These are phyloP conservation scores for Coprinopsis strossmayeri DNA, from an alignment of 768 basidiomycete genomes.

Conservation along the genomic window DNA sequence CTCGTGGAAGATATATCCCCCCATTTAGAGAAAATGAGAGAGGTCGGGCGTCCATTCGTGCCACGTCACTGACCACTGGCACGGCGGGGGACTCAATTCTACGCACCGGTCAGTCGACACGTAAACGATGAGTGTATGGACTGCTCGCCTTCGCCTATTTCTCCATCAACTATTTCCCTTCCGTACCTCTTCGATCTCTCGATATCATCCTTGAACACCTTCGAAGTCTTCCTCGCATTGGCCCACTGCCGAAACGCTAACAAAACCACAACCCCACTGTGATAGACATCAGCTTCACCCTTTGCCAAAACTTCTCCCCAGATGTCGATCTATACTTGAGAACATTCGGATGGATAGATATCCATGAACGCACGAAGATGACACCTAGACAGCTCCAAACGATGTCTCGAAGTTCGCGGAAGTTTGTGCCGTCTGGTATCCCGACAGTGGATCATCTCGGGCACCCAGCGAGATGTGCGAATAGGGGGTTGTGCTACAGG, in stretches of 20 bases:
- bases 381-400: conserved; percentile 17
- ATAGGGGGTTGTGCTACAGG: too few species aligned
- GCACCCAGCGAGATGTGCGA: too few species aligned
- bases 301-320: background rate
- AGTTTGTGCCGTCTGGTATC: too few species aligned
- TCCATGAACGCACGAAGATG: conserved; percentile 19
- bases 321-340: conserved; percentile 10
- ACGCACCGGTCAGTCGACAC: too few species aligned
- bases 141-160: too few species aligned
- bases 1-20: conserved; percentile 6
- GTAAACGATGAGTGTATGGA: too few species aligned
- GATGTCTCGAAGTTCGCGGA: conserved; percentile 10
- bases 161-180: too few species aligned
- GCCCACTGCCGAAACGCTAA: too few species aligned
- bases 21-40: conserved; percentile 9
- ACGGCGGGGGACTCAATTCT: background rate
- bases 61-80: background rate
- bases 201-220: too few species aligned
- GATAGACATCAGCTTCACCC: background rate
- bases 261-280: conserved; percentile 3
- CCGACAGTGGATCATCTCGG: too few species aligned
- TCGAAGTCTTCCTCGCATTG: too few species aligned
- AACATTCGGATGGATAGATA: conserved; percentile 17
- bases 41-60: conserved; percentile 10
- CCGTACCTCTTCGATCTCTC: too few species aligned